Evolutionary conservation across 2,329 filamentous ascomycete genomes (phyloP), one percentile per base, ranked within the genome.

Genomic region (Penicillium hesseltinei): DNA sequence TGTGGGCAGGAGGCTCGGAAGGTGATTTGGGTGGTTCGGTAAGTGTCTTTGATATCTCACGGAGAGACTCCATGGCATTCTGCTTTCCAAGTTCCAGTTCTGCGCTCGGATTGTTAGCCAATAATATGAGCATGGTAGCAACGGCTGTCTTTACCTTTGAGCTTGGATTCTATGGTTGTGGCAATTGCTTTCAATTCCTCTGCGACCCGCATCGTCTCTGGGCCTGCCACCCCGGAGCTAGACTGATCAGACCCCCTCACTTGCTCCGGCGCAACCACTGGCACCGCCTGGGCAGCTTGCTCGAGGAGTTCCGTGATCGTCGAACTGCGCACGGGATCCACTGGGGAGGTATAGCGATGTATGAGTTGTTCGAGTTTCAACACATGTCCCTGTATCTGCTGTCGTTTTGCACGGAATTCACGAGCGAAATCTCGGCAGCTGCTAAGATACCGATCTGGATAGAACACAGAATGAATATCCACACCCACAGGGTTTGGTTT

Each of bases 381-480:
- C 5, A 78, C 64, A 35, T 75, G 68, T 38, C 69, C 62, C 33
- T 68, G 64, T 8, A 73, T 63, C 44, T 73, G 66, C 8, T 76
- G 66, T 60, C 73, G 71, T 31, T 69, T 70, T 8, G 62, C 57
- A 33, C 81, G 79, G 56, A 85, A 78, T 9, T 77, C 73, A 43
- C 75, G 75, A 17, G 81, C 77, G 10, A 77, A 66, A 2, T 76
- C 75, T 54, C 78, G 75, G 57, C 81, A 83, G 59, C 77, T 73
- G 48, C 81, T 75, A 45, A 86, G 73, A 67, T 88, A 88, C 45
- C 84, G 79, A 70, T 88, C 85, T 5, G 82, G 78, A 61, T 84
- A 85, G 65, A 85, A 80, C 2, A 77, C 74, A 2, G 78, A 68
- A 4, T 84, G 84, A 19, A 86, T 76, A 6, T 79, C 80, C 43